Conservation (phyloP, 1,284 basidiomycete genomes). For the Pisolithus thermaeus region DNA sequence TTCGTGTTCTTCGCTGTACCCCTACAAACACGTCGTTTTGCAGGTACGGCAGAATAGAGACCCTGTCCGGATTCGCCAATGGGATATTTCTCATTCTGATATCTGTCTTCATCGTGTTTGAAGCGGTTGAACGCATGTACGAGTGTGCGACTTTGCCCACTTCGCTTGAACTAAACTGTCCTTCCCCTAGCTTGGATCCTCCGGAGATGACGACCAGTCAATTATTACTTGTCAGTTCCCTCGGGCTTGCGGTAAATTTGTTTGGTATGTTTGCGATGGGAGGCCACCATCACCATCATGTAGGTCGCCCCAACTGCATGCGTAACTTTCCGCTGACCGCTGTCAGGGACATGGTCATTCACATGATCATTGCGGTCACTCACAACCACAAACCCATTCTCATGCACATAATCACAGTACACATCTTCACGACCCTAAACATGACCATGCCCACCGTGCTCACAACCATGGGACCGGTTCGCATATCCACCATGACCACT, state of each 20-base stretch:
- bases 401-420: slow-evolving; percentile 12
- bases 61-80: slow-evolving; percentile 96
- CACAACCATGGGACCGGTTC: slow-evolving; percentile 24
- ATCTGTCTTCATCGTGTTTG: slow-evolving; percentile 97
- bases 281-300: slow-evolving; percentile 88
- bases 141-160: slow-evolving; percentile 22
- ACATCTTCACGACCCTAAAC: slow-evolving; percentile 9
- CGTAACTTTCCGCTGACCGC: slow-evolving; percentile 43
- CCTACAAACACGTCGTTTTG: background rate
- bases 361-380: slow-evolving; percentile 17
- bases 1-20: background rate
- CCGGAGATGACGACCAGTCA: slow-evolving; percentile 98
- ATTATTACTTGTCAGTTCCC: slow-evolving; percentile 80
- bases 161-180: too few species aligned
- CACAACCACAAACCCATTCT: slow-evolving; percentile 9
- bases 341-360: slow-evolving; percentile 30
- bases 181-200: slow-evolving; percentile 70
- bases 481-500: slow-evolving; percentile 30
- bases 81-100: slow-evolving; percentile 96
- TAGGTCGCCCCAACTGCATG: slow-evolving; percentile 38
- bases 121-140: slow-evolving; percentile 92
- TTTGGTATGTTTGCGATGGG: slow-evolving; percentile 99
- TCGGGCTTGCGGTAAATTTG: slow-evolving; percentile 91
- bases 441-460: slow-evolving; percentile 13
- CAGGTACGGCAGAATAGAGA: slow-evolving; percentile 97